These are phyloP conservation scores for Gossypium gossypioides DNA, from an alignment of 441 rosid species.

Conservation along the genomic window DNA sequence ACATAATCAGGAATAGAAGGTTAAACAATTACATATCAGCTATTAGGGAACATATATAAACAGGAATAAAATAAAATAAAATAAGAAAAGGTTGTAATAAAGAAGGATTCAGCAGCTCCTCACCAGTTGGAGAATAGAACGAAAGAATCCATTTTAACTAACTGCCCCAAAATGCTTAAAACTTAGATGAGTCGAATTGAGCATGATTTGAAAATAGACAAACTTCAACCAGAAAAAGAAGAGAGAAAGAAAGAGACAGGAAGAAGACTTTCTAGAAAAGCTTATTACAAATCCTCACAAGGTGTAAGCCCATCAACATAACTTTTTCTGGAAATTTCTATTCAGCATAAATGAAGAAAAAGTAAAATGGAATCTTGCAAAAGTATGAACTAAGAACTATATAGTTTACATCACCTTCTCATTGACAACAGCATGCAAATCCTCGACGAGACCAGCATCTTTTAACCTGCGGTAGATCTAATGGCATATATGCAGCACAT, in stretches of 20 bases:
- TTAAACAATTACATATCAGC: not conserved
- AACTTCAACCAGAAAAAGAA: not conserved
- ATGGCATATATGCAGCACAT: slow-evolving; percentile 18
- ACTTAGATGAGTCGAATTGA: not conserved
- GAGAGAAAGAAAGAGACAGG: not conserved
- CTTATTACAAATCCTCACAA: not conserved
- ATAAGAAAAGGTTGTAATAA: too few species aligned
- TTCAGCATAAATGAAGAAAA: not conserved
- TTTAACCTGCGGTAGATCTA: slow-evolving; percentile 54
- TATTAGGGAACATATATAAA: too few species aligned
- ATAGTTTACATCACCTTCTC: slow-evolving; percentile 40
- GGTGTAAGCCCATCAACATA: not conserved
- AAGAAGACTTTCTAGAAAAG: not conserved
- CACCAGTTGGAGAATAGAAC: too few species aligned
- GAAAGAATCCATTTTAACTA: too few species aligned
- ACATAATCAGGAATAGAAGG: not conserved
- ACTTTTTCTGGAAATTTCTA: not conserved
- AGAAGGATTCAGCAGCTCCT: too few species aligned
- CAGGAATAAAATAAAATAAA: too few species aligned
- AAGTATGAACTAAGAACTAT: not conserved
- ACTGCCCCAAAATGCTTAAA: not conserved
- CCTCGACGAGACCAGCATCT: slow-evolving; percentile 48
- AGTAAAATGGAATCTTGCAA: not conserved
- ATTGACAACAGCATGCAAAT: slow-evolving; percentile 56
- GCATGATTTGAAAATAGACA: not conserved